Evolutionary conservation across 2,329 filamentous ascomycete species (phyloP).

Genomic region (Apiospora aurea): DNA sequence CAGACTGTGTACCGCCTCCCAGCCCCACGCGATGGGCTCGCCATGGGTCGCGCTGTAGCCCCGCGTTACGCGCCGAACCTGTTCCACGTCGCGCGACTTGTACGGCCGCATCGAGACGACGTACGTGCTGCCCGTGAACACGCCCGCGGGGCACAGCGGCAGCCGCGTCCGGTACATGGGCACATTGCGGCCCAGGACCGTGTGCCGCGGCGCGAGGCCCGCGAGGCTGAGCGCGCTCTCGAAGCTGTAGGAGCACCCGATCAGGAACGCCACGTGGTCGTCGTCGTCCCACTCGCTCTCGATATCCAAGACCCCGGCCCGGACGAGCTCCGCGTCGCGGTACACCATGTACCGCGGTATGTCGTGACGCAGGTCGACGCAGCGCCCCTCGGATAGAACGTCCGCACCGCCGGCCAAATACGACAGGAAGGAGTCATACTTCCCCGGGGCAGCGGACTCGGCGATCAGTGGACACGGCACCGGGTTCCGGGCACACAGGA

Average conservation of each 20-base stretch:
- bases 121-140: slow-evolving; percentile 61
- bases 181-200: slow-evolving; percentile 56
- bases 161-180: slow-evolving; percentile 68
- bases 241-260: slow-evolving; percentile 71
- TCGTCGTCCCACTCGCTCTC: slow-evolving; percentile 56
- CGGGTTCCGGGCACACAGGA: slow-evolving; percentile 66
- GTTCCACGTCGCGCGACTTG: slow-evolving; percentile 53
- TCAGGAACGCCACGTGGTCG: slow-evolving; percentile 67
- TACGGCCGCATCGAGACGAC: slow-evolving; percentile 73
- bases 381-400: slow-evolving; percentile 41
- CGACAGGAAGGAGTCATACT: slow-evolving; percentile 47
- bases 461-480: slow-evolving; percentile 68
- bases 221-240: slow-evolving; percentile 61
- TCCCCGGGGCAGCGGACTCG: slow-evolving; percentile 54
- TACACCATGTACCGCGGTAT: slow-evolving; percentile 67
- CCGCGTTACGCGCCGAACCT: slow-evolving; percentile 61
- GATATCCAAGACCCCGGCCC: slow-evolving; percentile 51
- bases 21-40: slow-evolving; percentile 71
- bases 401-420: slow-evolving; percentile 33
- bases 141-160: slow-evolving; percentile 62
- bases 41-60: slow-evolving; percentile 65
- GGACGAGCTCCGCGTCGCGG: slow-evolving; percentile 50
- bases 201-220: slow-evolving; percentile 60
- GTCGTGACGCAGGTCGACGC: slow-evolving; percentile 64
- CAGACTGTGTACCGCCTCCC: slow-evolving; percentile 58